A percentile compares a stretch with the other conserved stretches of the same genome.
phyloP scores from a whole-genome alignment of 768 basidiomycete species.

The Suillus luteus region DNA sequence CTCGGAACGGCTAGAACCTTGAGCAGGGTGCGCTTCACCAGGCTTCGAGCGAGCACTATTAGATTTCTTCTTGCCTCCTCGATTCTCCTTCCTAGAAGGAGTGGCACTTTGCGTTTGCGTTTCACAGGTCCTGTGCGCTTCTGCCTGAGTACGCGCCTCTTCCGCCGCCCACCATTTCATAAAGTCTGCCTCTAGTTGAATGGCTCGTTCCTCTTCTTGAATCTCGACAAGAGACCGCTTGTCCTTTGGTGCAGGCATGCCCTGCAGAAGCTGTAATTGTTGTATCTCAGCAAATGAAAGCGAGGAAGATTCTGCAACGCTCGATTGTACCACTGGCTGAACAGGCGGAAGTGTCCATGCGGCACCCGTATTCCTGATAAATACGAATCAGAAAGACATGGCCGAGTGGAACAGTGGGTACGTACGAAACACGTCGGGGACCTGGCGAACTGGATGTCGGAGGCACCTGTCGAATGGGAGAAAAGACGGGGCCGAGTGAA shows the following conservation, averaged over 20 bases:
- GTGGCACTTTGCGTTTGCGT: neutral
- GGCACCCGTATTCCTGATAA: constrained; percentile 32
- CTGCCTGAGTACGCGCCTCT: constrained; percentile 65
- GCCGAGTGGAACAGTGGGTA: constrained; percentile 13
- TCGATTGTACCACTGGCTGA: constrained; percentile 43
- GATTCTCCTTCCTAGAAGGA: neutral
- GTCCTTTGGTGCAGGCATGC: neutral
- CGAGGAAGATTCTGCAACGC: constrained; percentile 22
- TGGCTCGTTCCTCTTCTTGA: constrained; percentile 77
- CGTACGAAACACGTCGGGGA: constrained; percentile 54
- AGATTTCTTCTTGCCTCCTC: neutral
- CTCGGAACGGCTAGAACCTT: neutral
- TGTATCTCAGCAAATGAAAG: constrained; percentile 87
- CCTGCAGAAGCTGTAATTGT: constrained; percentile 66
- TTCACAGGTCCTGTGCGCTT: constrained; percentile 23
- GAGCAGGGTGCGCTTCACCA: neutral
- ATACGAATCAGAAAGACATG: neutral
- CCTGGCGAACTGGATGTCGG: constrained; percentile 27
- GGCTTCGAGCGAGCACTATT: neutral
- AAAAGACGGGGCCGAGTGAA: constrained; percentile 65
- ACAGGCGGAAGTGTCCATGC: constrained; percentile 68
- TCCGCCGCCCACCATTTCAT: constrained; percentile 89
- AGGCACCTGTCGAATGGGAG: constrained; percentile 52
- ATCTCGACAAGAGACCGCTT: constrained; percentile 41
- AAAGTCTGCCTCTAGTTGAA: constrained; percentile 75